Evolutionary conservation across 306 rosid genomes (phyloP).

Genomic region (Psophocarpus tetragonolobus): DNA sequence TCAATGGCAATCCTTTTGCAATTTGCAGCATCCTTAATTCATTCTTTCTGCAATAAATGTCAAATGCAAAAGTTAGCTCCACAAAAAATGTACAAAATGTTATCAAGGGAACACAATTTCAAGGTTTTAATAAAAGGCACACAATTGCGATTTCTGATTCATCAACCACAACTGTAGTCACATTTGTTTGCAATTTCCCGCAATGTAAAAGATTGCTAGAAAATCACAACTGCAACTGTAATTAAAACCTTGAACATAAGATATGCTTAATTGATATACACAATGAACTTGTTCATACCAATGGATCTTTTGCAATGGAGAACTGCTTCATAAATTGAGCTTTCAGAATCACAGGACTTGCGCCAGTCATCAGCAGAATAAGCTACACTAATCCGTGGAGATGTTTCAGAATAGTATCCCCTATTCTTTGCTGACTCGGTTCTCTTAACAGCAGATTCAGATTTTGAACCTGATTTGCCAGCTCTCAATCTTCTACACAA

Average conservation of each 20-base stretch:
- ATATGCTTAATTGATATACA: not conserved
- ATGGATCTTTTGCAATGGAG: constrained; percentile 97
- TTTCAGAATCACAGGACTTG: constrained; percentile 90
- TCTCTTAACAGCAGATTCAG: constrained; percentile 52
- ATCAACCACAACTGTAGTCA: not conserved
- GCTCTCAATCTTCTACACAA: constrained; percentile 67
- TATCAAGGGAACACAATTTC: not conserved
- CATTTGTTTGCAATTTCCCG: not conserved
- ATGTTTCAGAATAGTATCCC: constrained; percentile 56
- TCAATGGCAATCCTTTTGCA: constrained; percentile 21
- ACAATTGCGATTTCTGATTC: not conserved
- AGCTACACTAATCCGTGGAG: constrained; percentile 81
- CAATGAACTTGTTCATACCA: constrained; percentile 45
- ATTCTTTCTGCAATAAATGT: constrained; percentile 53
- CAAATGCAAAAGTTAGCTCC: constrained; percentile 15
- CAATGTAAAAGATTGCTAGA: not conserved
- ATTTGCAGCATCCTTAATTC: constrained; percentile 34
- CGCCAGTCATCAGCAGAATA: constrained; percentile 76
- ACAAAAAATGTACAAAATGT: not conserved
- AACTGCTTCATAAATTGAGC: constrained; percentile 96
- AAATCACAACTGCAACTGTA: not conserved
- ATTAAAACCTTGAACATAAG: not conserved
- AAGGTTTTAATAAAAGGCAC: not conserved
- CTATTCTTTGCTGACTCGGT: constrained; percentile 57
- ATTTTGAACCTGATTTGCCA: constrained; percentile 51